Evolutionary conservation across 805 yeast species (phyloP).

Genomic region (Barnettozyma sp.): DNA sequence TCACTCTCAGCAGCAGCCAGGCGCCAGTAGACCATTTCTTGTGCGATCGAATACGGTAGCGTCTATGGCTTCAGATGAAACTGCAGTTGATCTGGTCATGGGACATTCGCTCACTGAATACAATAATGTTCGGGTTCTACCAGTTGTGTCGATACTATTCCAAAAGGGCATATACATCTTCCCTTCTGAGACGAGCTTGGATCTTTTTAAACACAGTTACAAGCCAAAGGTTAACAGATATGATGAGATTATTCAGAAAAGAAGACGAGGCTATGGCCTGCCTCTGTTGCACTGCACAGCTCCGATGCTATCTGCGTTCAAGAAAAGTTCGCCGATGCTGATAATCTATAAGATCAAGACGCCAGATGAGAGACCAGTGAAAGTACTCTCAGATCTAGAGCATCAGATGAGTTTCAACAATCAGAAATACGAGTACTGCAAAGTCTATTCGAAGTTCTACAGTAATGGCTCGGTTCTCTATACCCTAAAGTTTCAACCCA

Average conservation of each 20-base stretch:
- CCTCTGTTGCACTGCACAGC: slow-evolving; percentile 31
- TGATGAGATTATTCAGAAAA: slow-evolving; percentile 10
- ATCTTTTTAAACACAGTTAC: slow-evolving; percentile 17
- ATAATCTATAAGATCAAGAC: slow-evolving; percentile 25
- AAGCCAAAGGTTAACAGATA: slow-evolving; percentile 24
- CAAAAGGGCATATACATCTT: slow-evolving; percentile 34
- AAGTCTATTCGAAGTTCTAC: slow-evolving; percentile 23
- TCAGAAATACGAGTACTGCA: slow-evolving; percentile 30
- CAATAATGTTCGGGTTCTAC: slow-evolving; percentile 26
- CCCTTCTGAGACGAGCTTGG: slow-evolving; percentile 29
- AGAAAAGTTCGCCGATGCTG: slow-evolving; percentile 24
- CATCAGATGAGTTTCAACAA: slow-evolving; percentile 3
- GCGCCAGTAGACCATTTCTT: neutral
- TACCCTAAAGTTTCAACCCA: slow-evolving; percentile 25
- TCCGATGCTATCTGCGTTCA: slow-evolving; percentile 27
- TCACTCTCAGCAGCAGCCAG: neutral
- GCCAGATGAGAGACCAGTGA: slow-evolving; percentile 8
- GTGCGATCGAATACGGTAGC: neutral
- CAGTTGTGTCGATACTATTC: slow-evolving; percentile 28
- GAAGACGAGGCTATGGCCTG: slow-evolving; percentile 24
- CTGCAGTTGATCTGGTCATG: slow-evolving; percentile 20
- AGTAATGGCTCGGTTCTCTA: slow-evolving; percentile 25
- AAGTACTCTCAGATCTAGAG: neutral
- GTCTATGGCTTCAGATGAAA: slow-evolving; percentile 13
- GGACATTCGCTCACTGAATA: slow-evolving; percentile 21